A percentile compares a stretch with the other conserved stretches of the same genome.
These are phyloP conservation scores for Plasmodium gonderi DNA, from an alignment of 169 alveolate species.

Conservation along the genomic window DNA sequence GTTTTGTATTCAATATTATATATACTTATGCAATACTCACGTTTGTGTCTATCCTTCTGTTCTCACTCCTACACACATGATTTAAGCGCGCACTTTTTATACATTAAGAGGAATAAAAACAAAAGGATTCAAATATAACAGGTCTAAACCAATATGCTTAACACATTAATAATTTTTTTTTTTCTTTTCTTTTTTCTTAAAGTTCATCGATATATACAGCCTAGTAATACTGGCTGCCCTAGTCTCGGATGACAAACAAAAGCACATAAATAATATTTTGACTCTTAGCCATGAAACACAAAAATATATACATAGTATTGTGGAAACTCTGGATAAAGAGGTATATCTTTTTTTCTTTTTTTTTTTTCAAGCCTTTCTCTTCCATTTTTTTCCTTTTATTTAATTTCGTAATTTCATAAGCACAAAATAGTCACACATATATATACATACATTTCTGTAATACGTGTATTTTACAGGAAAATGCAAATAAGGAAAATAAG, in stretches of 20 bases:
- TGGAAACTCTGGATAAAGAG: slow-evolving; percentile 58
- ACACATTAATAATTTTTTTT: background rate
- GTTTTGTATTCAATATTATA: background rate
- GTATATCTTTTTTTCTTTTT: slow-evolving; percentile 9
- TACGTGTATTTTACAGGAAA: slow-evolving; percentile 21
- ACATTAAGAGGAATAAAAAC: too few relatives aligned
- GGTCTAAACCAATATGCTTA: background rate
- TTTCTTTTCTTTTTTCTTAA: background rate
- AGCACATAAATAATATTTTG: slow-evolving; percentile 56
- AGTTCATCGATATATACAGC: slow-evolving; percentile 71
- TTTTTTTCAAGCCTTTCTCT: background rate
- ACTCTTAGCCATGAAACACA: slow-evolving; percentile 74
- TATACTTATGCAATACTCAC: background rate
- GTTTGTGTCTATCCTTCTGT: background rate
- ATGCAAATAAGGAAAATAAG: slow-evolving; percentile 14
- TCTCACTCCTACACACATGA: background rate
- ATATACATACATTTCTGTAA: background rate
- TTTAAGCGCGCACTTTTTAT: background rate
- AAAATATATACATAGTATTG: slow-evolving; percentile 65
- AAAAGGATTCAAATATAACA: too few relatives aligned
- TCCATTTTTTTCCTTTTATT: background rate
- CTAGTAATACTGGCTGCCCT: slow-evolving; percentile 69
- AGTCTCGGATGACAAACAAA: slow-evolving; percentile 72
- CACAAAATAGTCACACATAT: background rate
- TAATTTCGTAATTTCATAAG: background rate